These are phyloP conservation scores for Chrysanthemum makinoi DNA, from an alignment of 129 eudicot species.

Conservation along the genomic window DNA sequence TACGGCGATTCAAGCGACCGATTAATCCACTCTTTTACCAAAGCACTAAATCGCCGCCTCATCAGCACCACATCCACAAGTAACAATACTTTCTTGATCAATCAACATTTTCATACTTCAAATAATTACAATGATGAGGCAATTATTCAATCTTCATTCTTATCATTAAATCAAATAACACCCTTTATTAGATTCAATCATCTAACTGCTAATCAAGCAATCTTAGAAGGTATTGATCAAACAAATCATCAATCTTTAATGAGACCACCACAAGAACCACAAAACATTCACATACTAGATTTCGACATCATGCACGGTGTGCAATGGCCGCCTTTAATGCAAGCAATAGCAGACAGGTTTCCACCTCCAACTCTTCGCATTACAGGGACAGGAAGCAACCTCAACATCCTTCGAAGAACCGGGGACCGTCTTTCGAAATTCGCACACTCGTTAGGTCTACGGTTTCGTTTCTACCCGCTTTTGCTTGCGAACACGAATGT, in stretches of 20 bases:
- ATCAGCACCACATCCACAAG: conserved; percentile 12
- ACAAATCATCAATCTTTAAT: conserved; percentile 3
- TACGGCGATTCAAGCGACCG: conserved; percentile 67
- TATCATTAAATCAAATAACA: conserved; percentile 74
- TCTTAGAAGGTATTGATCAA: conserved; percentile 61
- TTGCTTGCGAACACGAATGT: conserved; percentile 18
- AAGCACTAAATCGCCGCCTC: conserved; percentile 54
- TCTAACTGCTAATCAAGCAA: conserved; percentile 93
- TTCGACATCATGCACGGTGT: conserved; percentile 89
- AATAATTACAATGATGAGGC: conserved; percentile 19
- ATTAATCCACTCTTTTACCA: conserved; percentile 46
- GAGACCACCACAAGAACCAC: conserved; percentile 15
- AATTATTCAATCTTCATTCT: conserved; percentile 59
- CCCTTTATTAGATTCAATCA: conserved; percentile 81
- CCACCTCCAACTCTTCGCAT: conserved; percentile 62
- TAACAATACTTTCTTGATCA: too few relatives aligned
- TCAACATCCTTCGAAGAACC: conserved; percentile 48
- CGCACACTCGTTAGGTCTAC: conserved; percentile 64
- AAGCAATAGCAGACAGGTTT: conserved; percentile 52
- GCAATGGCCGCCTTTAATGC: conserved; percentile 97
- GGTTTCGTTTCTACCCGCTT: conserved; percentile 66
- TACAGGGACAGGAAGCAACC: conserved; percentile 70
- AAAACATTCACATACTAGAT: conserved; percentile 68
- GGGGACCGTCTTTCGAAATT: conserved; percentile 74
- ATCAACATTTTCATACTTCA: not conserved